Evolutionary conservation across 305 asterid species (phyloP).

Genomic region (Fraxinus xanthoxyloides): DNA sequence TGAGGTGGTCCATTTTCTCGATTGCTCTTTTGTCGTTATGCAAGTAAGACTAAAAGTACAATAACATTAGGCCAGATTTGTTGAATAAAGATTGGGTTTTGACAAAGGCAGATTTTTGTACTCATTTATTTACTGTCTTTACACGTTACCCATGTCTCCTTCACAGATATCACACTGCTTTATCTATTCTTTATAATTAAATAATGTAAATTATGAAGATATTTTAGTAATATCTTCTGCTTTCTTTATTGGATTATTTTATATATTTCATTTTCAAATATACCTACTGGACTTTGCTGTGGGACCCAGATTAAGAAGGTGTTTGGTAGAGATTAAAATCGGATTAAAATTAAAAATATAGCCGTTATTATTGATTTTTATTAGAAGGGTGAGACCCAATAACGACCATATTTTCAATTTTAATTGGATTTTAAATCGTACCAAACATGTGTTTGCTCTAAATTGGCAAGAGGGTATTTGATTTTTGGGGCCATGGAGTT

Average conservation of each 20-base stretch:
- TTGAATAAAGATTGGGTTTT: slow-evolving; percentile 11
- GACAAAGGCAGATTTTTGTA: slow-evolving; percentile 33
- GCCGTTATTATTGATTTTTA: too few relatives aligned
- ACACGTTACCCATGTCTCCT: slow-evolving; percentile 35
- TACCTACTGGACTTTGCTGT: not conserved
- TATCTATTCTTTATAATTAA: not conserved
- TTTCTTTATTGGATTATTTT: not conserved
- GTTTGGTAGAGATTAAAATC: too few relatives aligned
- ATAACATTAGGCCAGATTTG: not conserved
- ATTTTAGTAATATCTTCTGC: slow-evolving; percentile 17
- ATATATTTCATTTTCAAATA: not conserved
- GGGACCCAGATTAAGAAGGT: slow-evolving; percentile 3
- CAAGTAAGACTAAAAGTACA: not conserved
- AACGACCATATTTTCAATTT: too few relatives aligned
- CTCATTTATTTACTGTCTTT: slow-evolving; percentile 22
- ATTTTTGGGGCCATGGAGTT: not conserved
- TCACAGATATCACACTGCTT: slow-evolving; percentile 13
- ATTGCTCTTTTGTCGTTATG: not conserved
- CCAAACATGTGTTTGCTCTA: too few relatives aligned
- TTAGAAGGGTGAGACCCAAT: too few relatives aligned
- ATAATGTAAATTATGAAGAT: not conserved
- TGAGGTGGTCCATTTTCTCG: slow-evolving; percentile 4
- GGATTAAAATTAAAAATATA: too few relatives aligned
- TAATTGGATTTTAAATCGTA: too few relatives aligned
- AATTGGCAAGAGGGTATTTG: not conserved